A percentile compares a stretch with the other conserved stretches of the same genome.
Evolutionary conservation across 305 asterid species (phyloP).

Genomic region (Solanum hybrid): DNA sequence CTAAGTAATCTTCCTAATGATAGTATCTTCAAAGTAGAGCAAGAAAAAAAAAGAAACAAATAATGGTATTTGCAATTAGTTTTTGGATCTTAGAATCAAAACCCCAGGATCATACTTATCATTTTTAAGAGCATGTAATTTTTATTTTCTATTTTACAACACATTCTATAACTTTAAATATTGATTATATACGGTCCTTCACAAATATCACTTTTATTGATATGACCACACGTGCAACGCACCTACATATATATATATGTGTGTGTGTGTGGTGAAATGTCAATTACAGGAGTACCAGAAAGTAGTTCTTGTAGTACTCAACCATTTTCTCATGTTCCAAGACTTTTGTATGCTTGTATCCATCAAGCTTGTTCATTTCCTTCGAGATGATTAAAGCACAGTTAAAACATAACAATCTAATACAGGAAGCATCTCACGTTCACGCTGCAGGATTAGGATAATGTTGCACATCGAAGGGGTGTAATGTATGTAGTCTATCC

Average conservation of each 20-base stretch:
- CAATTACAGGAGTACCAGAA: conserved; percentile 9
- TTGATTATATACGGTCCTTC: background rate
- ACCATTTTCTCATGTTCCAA: conserved; percentile 19
- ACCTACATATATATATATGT: background rate
- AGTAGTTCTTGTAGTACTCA: conserved; percentile 20
- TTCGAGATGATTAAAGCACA: conserved; percentile 3
- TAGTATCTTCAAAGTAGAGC: background rate
- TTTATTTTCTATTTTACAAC: no score
- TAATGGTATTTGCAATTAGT: background rate
- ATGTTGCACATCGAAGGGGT: background rate
- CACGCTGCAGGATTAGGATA: background rate
- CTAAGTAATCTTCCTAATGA: background rate
- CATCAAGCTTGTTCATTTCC: conserved; percentile 51
- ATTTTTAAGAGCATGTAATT: background rate
- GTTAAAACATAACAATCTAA: background rate
- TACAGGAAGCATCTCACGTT: background rate
- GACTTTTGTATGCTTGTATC: conserved; percentile 48
- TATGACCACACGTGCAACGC: background rate
- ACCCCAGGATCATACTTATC: background rate
- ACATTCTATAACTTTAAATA: background rate
- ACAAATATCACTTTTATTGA: background rate
- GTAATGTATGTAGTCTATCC: background rate
- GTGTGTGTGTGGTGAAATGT: no score
- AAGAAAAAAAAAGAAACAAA: background rate
- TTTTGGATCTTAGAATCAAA: background rate